Evolutionary conservation across 495 filamentous ascomycete species (phyloP), one percentile per base, ranked within the genome.

Genomic region (Penicillium paxilli): DNA sequence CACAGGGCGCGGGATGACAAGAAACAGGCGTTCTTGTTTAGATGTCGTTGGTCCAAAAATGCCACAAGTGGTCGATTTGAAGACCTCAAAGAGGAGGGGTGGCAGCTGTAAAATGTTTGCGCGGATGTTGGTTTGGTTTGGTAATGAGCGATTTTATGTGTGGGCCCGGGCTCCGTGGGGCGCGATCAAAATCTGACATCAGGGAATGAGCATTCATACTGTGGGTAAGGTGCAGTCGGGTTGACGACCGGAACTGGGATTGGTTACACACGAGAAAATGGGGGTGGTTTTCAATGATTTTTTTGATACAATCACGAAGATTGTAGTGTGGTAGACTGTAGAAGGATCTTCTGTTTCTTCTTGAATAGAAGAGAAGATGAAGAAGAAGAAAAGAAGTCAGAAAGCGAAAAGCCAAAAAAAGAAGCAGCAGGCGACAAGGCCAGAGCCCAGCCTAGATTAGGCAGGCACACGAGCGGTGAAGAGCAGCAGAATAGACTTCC

Each of bases 81-180:
- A 30, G 52, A 51, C 54, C 52, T 54, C 47, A 26, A n/a, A 50
- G 54, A 45, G 38, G 32, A 47, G 53, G 55, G 44, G 33, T 30
- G 45, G 49, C 33, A 51, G 53, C 37, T 51, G 57, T 16, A 61
- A 64, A 66, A 66, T 54, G 51, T 62, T 64, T 52, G 62, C 58
- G 16, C 33, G 50, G 44, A 41, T 22, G 45, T 47, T 30, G 32
- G 51, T 49, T 64, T 59, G 28, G 49, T 58, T 57, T 60, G 60
- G 54, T 49, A 59, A 55, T 67, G 56, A 54, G 62, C 57, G 62
- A 67, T 65, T 64, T 65, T 67, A 46, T 67, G 56, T 62, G 64
- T 65, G 64, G 64, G 59, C 64, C 64, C 62, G 62, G 47, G 52
- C 42, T 44, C n/a, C 37, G 53, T 57, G 64, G 62, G 64, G 64